phyloP scores from a whole-genome alignment of 257 asterid species.

The Primulina eburnea region DNA sequence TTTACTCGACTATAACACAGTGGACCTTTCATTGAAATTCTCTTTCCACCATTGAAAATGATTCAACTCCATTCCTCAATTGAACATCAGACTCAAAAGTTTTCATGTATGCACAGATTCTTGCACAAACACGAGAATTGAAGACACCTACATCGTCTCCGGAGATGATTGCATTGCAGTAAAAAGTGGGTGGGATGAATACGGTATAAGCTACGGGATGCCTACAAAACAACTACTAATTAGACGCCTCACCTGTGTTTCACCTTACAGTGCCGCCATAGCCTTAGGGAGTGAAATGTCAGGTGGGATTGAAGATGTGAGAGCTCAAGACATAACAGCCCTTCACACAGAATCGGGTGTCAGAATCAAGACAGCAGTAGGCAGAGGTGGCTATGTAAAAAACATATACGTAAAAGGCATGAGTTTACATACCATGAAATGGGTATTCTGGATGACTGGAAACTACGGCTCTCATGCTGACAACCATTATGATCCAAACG shows the following conservation, averaged over 20 bases:
- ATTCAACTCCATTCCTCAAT: too few relatives aligned
- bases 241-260: slow-evolving; percentile 73
- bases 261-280: slow-evolving; percentile 85
- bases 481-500: slow-evolving; percentile 61
- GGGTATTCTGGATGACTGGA: slow-evolving; percentile 94
- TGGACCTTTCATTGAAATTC: too few relatives aligned
- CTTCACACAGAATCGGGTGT: slow-evolving; percentile 72
- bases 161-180: slow-evolving; percentile 88
- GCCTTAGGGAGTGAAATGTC: slow-evolving; percentile 95
- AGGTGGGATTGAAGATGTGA: slow-evolving; percentile 78
- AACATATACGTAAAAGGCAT: slow-evolving; percentile 69
- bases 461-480: slow-evolving; percentile 89
- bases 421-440: slow-evolving; percentile 76
- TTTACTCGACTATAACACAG: too few relatives aligned
- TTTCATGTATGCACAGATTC: slow-evolving; percentile 52
- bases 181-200: slow-evolving; percentile 93
- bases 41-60: too few relatives aligned
- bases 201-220: slow-evolving; percentile 74
- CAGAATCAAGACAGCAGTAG: slow-evolving; percentile 72
- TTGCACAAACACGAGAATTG: slow-evolving; percentile 76
- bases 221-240: slow-evolving; percentile 69
- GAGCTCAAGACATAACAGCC: slow-evolving; percentile 70
- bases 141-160: slow-evolving; percentile 69
- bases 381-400: slow-evolving; percentile 72
- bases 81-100: background rate